These are phyloP conservation scores for Bruguiera hainesii DNA, from an alignment of 441 rosid genomes.

Conservation along the genomic window DNA sequence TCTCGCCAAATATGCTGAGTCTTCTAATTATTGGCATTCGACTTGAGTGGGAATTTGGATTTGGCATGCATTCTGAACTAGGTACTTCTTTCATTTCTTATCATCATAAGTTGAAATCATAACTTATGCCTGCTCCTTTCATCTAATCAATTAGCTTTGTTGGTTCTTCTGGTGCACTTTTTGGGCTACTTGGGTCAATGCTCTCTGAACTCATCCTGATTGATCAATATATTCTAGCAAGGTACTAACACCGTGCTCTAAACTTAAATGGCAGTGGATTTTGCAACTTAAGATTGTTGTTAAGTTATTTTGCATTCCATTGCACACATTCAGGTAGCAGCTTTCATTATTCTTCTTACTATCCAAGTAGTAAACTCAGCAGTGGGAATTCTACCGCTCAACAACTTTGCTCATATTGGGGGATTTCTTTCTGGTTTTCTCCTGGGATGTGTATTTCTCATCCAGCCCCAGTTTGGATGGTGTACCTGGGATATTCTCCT, in stretches of 20 bases:
- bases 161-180: slow-evolving; percentile 93
- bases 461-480: slow-evolving; percentile 84
- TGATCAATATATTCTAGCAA: slow-evolving; percentile 83
- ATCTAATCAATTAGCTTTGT: slow-evolving; percentile 69
- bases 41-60: slow-evolving; percentile 85
- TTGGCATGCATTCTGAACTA: slow-evolving; percentile 40
- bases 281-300: background rate
- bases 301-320: background rate
- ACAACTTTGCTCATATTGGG: slow-evolving; percentile 87
- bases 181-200: slow-evolving; percentile 90
- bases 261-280: background rate
- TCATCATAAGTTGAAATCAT: background rate
- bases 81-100: background rate
- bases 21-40: slow-evolving; percentile 75
- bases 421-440: slow-evolving; percentile 78
- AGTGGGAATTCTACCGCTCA: slow-evolving; percentile 82
- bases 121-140: slow-evolving; percentile 62
- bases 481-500: slow-evolving; percentile 43
- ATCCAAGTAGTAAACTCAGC: slow-evolving; percentile 70
- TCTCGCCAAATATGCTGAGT: slow-evolving; percentile 77
- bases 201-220: slow-evolving; percentile 87
- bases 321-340: slow-evolving; percentile 48
- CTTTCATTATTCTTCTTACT: slow-evolving; percentile 53
- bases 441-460: slow-evolving; percentile 69
- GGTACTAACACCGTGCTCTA: slow-evolving; percentile 33